A percentile compares a stretch with the other conserved stretches of the same genome.
Evolutionary conservation across 257 asterid species (phyloP).

Genomic region (Echites panduratus): DNA sequence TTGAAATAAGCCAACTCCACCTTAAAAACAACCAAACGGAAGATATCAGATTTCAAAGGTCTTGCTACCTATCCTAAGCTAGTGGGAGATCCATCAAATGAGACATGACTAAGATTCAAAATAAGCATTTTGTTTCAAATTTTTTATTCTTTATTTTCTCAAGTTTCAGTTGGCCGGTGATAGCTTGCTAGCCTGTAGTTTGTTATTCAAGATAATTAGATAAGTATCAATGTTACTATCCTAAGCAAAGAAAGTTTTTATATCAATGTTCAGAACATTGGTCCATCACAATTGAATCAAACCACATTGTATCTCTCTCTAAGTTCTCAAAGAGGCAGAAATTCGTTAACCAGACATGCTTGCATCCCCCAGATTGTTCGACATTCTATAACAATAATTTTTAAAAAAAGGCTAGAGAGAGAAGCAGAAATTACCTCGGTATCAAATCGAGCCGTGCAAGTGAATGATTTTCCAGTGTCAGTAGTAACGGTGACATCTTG

Average conservation of each 20-base stretch:
- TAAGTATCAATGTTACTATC: background rate
- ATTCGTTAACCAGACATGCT: too few relatives aligned
- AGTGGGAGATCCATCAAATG: background rate
- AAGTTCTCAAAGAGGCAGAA: background rate
- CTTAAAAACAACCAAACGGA: background rate
- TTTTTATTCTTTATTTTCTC: background rate
- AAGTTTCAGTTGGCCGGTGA: background rate
- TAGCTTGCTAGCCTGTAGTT: too few relatives aligned
- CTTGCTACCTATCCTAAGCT: background rate
- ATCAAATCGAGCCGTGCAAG: constrained; percentile 81
- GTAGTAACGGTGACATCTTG: constrained; percentile 73
- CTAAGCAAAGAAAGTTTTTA: background rate
- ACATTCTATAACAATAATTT: background rate
- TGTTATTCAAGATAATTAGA: too few relatives aligned
- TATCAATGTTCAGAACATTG: background rate
- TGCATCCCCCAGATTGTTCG: background rate
- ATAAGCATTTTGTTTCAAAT: background rate
- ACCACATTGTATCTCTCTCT: too few relatives aligned
- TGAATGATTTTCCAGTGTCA: constrained; percentile 72
- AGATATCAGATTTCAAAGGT: background rate
- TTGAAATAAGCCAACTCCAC: constrained; percentile 46
- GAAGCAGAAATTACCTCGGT: constrained; percentile 58
- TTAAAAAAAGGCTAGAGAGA: background rate
- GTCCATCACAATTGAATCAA: background rate
- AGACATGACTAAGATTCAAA: background rate